Evolutionary conservation across 108 stramenopile genomes (phyloP), one percentile per base, ranked within the genome.

Genomic region (Skeletonema grethae): DNA sequence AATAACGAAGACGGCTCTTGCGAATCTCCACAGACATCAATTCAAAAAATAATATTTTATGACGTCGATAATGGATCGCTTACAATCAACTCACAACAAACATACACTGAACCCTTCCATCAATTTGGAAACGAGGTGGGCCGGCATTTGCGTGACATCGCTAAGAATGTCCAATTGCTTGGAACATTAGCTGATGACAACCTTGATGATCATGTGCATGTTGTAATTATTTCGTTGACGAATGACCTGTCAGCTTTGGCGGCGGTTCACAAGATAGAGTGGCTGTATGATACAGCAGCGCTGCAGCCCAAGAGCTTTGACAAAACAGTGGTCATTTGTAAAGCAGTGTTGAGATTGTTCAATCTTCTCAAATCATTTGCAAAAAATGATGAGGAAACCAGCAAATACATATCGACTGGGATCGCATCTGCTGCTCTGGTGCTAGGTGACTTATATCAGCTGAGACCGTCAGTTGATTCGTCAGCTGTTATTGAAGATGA

Each of bases 11-110:
- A 53, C 8, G 50, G 50, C 7, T n/a, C 20, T 13, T 53, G 50
- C 9, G 50, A 53, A 7, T 24, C 50, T 53, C 18, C 50, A 24
- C 8, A 5, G 22, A n/a, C 50, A 22, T 24, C 50, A 4, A 22
- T 53, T 53, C 20, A 20, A 53, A 53, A 53, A 53, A 53, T 53
- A 24, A 53, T 53, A n/a, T 53, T 16, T 4, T 24, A 53, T n/a
- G n/a, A 53, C 22, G n/a, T 20, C 3, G 22, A 53, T 7, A n/a
- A 53, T 53, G 22, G 50, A 53, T 53, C 50, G 18, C 50, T 53
- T 53, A 53, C 50, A 22, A 53, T 53, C 22, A 53, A 53, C 50
- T 8, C 18, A 22, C 50, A 53, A 1, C 50, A 22, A 53, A 22
- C 20, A 53, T 53, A 53, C 50, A 22, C 18, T 15, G 50, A 53